A percentile compares a stretch with the other conserved stretches of the same genome.
Evolutionary conservation across 129 eudicot genomes (phyloP).

Genomic region (Logfia minima): DNA sequence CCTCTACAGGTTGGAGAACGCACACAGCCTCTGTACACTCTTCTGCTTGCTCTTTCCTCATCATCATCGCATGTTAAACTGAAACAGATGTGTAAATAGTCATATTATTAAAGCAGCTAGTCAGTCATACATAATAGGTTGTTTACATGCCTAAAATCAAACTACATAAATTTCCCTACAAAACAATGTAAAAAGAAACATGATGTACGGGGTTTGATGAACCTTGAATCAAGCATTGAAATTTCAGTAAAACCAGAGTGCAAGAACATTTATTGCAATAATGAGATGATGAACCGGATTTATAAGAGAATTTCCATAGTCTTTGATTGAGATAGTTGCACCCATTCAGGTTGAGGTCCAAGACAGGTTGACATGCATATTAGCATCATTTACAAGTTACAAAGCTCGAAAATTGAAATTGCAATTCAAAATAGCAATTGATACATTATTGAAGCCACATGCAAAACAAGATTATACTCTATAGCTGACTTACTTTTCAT

Average conservation of each 20-base stretch:
- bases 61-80: conserved; percentile 65
- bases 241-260: neutral
- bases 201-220: neutral
- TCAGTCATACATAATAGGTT: neutral
- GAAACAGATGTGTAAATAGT: neutral
- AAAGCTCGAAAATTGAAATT: neutral
- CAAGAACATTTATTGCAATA: neutral
- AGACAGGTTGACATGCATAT: neutral
- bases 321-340: neutral
- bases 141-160: neutral
- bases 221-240: neutral
- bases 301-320: neutral
- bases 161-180: neutral
- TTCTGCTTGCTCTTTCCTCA: conserved; percentile 75
- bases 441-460: neutral
- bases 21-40: conserved; percentile 64
- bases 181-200: neutral
- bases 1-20: conserved; percentile 65
- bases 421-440: too few species aligned
- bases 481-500: neutral
- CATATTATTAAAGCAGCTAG: neutral
- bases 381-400: too few species aligned
- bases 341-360: neutral
- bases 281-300: neutral
- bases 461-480: neutral